These are phyloP conservation scores for Alternaria arbusti DNA, from an alignment of 2,329 filamentous ascomycete species.

Conservation along the genomic window DNA sequence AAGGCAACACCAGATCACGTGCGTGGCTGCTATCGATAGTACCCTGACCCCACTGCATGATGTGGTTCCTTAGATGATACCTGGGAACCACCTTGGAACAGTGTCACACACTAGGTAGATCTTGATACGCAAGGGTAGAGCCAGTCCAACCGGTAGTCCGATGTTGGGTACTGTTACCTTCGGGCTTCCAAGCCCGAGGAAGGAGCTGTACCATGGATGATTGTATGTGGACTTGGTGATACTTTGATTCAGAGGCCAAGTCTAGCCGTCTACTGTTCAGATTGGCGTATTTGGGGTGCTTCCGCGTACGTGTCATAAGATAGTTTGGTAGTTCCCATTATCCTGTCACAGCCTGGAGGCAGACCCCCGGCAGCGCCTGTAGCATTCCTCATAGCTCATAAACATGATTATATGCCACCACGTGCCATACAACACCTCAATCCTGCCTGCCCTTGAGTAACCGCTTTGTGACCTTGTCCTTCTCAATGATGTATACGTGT, in stretches of 20 bases:
- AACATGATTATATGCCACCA: slow-evolving; percentile 13
- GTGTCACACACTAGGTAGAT: background rate
- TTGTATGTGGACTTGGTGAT: slow-evolving; percentile 22
- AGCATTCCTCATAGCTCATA: slow-evolving; percentile 20
- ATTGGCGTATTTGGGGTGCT: background rate
- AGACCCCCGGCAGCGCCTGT: background rate
- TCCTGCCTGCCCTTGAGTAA: slow-evolving; percentile 98
- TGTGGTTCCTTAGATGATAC: background rate
- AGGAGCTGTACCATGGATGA: background rate
- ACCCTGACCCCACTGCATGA: background rate
- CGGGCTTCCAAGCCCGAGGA: background rate
- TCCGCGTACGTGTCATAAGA: background rate
- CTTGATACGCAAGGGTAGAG: background rate
- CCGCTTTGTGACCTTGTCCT: slow-evolving; percentile 99
- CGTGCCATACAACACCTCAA: slow-evolving; percentile 40
- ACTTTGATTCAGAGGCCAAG: slow-evolving; percentile 10
- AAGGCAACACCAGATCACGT: slow-evolving; percentile 27
- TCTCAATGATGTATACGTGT: slow-evolving; percentile 99
- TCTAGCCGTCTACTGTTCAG: background rate
- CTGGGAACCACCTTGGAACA: background rate
- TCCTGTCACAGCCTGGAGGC: slow-evolving; percentile 15
- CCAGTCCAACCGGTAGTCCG: background rate
- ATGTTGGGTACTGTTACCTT: background rate
- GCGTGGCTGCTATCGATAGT: slow-evolving; percentile 4
- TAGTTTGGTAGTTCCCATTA: slow-evolving; percentile 1